A percentile compares a stretch with the other conserved stretches of the same genome.
Conservation (phyloP, 2,329 filamentous ascomycete species). For the Magnaporthales sp. region DNA sequence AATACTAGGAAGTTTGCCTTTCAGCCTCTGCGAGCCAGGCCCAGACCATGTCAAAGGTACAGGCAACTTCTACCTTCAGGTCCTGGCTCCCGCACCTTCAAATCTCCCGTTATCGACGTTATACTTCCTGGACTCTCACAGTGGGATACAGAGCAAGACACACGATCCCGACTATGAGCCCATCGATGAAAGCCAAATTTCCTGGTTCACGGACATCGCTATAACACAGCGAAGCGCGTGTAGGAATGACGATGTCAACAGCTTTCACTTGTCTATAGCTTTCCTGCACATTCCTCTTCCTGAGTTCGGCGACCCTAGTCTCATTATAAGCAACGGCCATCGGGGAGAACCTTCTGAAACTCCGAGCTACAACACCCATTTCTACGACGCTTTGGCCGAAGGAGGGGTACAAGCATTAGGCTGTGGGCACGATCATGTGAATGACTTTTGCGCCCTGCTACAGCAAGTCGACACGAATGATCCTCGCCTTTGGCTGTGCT, state of each 20-base stretch:
- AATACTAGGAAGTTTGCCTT: slow-evolving; percentile 18
- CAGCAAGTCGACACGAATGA: slow-evolving; percentile 15
- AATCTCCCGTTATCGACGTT: slow-evolving; percentile 17
- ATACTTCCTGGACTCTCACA: slow-evolving; percentile 21
- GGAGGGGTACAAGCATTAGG: slow-evolving; percentile 19
- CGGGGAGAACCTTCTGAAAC: slow-evolving; percentile 19
- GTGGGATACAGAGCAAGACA: slow-evolving; percentile 17
- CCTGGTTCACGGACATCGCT: slow-evolving; percentile 20
- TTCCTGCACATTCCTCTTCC: slow-evolving; percentile 20
- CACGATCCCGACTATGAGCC: slow-evolving; percentile 18
- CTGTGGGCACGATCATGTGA: slow-evolving; percentile 23
- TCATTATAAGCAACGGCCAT: slow-evolving; percentile 16
- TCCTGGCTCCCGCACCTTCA: slow-evolving; percentile 15
- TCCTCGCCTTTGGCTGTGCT: slow-evolving; percentile 20
- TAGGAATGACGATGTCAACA: slow-evolving; percentile 1
- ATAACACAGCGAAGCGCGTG: slow-evolving; percentile 14
- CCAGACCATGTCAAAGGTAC: slow-evolving; percentile 18
- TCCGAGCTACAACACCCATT: slow-evolving; percentile 20
- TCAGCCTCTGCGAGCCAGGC: slow-evolving; percentile 17
- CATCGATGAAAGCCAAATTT: slow-evolving; percentile 21
- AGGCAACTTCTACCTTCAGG: slow-evolving; percentile 20
- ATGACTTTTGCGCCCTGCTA: slow-evolving; percentile 22
- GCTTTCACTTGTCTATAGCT: slow-evolving; percentile 17
- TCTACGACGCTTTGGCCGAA: slow-evolving; percentile 20
- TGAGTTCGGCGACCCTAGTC: slow-evolving; percentile 17